Evolutionary conservation across 305 asterid genomes (phyloP).

Genomic region (Plantago rigida): DNA sequence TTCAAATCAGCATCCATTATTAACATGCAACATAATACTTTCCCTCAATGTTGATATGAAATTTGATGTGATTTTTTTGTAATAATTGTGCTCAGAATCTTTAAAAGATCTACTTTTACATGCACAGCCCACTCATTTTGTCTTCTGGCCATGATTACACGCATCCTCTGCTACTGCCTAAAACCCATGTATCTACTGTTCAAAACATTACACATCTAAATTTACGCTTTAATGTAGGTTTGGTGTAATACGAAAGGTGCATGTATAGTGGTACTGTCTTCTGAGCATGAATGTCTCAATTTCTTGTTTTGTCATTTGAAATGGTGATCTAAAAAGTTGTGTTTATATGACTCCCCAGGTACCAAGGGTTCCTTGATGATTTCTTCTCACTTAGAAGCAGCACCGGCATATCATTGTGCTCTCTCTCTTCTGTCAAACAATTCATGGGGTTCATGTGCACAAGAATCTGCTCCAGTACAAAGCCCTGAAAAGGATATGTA

Average conservation of each 20-base stretch:
- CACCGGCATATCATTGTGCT: constrained; percentile 65
- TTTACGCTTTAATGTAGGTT: not conserved
- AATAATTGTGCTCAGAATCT: not conserved
- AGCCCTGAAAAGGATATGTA: constrained; percentile 28
- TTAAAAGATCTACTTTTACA: too few species aligned
- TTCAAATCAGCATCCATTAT: not conserved
- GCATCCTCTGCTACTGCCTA: not conserved
- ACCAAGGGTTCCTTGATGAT: constrained; percentile 43
- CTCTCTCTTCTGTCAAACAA: constrained; percentile 98
- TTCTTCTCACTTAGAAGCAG: constrained; percentile 42
- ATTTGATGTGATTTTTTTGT: too few species aligned
- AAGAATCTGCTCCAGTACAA: constrained; percentile 34
- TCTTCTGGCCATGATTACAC: not conserved
- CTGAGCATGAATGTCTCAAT: not conserved
- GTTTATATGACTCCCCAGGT: constrained; percentile 30
- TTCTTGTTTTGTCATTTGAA: not conserved
- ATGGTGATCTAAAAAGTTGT: not conserved
- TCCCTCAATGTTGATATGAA: not conserved
- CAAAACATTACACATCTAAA: not conserved
- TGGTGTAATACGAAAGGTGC: not conserved
- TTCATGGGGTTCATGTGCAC: constrained; percentile 53
- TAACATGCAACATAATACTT: too few species aligned
- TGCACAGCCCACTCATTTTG: too few species aligned
- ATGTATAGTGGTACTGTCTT: not conserved
- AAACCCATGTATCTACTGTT: not conserved